These are phyloP conservation scores for Gomphus sp. DNA, from an alignment of 1,284 basidiomycete species.

Conservation along the genomic window DNA sequence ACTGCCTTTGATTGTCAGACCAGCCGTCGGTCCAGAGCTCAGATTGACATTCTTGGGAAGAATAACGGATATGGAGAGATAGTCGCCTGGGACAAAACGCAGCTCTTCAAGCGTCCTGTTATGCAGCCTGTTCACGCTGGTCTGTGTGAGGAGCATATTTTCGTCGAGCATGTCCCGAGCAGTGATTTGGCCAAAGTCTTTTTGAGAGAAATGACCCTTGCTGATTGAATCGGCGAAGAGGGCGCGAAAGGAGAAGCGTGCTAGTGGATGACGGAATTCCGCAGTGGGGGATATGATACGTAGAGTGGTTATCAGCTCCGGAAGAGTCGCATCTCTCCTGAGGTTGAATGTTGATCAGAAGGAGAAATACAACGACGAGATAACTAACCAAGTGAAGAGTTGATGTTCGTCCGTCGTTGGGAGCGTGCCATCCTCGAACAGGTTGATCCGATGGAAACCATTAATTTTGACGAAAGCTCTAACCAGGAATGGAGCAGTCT, in stretches of 20 bases:
- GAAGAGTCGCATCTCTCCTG: conserved; percentile 73
- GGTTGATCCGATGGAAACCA: conserved; percentile 54
- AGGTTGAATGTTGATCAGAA: neutral
- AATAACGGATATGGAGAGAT: conserved; percentile 57
- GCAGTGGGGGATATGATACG: conserved; percentile 54
- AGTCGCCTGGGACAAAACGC: conserved; percentile 70
- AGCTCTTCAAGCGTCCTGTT: conserved; percentile 65
- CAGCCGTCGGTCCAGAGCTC: conserved; percentile 30
- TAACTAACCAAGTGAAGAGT: conserved; percentile 59
- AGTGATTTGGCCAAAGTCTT: conserved; percentile 70
- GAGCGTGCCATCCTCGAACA: conserved; percentile 66
- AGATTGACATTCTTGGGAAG: conserved; percentile 56
- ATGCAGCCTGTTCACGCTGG: conserved; percentile 38
- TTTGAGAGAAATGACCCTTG: conserved; percentile 58
- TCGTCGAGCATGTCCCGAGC: conserved; percentile 74
- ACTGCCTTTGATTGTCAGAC: conserved; percentile 37
- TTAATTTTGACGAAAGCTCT: conserved; percentile 75
- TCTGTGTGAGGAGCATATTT: conserved; percentile 25
- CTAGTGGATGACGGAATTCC: conserved; percentile 69
- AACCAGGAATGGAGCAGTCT: conserved; percentile 73
- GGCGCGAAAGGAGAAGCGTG: conserved; percentile 66
- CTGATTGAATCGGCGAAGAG: conserved; percentile 64
- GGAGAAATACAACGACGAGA: neutral
- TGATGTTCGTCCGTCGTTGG: conserved; percentile 72
- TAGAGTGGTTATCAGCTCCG: conserved; percentile 65